Evolutionary conservation across 1,284 basidiomycete genomes (phyloP).

Genomic region (Boletus sp.): DNA sequence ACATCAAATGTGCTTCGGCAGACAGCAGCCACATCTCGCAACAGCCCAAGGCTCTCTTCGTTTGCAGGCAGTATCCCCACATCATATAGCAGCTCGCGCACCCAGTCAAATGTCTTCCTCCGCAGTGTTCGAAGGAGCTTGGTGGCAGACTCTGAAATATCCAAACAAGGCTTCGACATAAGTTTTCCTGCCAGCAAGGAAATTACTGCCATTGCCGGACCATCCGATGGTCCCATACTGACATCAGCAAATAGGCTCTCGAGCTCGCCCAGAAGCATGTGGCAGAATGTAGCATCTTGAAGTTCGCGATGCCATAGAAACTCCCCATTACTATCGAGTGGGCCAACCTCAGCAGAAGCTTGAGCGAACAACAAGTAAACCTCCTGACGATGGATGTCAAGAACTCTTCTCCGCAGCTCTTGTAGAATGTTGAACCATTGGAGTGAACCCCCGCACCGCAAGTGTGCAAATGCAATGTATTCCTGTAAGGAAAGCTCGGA

Average conservation of each 20-base stretch:
- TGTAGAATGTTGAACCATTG: too few species aligned
- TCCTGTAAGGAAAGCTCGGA: too few species aligned
- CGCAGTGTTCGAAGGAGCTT: neutral
- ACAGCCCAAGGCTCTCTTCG: neutral
- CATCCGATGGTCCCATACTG: neutral
- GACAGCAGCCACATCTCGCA: neutral
- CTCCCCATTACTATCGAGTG: neutral
- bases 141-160: neutral
- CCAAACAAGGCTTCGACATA: neutral
- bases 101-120: neutral
- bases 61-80: neutral
- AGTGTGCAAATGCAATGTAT: too few species aligned
- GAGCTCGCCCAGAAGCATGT: neutral
- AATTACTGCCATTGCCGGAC: neutral
- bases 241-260: neutral
- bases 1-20: conserved; percentile 2
- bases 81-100: neutral
- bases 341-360: neutral
- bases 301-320: neutral
- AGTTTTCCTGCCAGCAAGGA: neutral
- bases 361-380: neutral
- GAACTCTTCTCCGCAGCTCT: too few species aligned
- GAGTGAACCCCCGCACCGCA: too few species aligned
- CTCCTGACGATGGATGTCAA: neutral
- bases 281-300: neutral